phyloP scores from a whole-genome alignment of 306 rosid genomes.

The Neltuma alba region DNA sequence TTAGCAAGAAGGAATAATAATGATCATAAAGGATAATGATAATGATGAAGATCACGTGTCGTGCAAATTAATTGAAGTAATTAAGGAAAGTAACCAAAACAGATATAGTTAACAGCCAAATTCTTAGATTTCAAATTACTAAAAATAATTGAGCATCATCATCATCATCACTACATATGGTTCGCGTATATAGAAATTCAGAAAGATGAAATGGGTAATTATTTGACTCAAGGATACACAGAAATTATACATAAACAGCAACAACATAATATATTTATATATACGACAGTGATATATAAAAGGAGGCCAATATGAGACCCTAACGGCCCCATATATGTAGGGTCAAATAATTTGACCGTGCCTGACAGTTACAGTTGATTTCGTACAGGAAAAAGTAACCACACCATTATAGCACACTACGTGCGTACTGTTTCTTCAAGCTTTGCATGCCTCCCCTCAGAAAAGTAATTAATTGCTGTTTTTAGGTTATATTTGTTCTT shows the following conservation, averaged over 20 bases:
- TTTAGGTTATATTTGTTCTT: background rate
- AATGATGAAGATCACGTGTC: background rate
- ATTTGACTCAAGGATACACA: slow-evolving; percentile 19
- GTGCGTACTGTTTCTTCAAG: background rate
- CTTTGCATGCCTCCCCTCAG: slow-evolving; percentile 24
- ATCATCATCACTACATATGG: background rate
- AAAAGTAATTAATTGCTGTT: slow-evolving; percentile 8
- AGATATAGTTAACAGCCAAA: background rate
- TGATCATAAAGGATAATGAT: no score
- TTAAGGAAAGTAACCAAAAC: background rate
- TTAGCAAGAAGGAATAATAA: background rate
- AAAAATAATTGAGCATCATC: background rate
- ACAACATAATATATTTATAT: background rate
- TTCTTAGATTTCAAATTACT: slow-evolving; percentile 1
- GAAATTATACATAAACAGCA: slow-evolving; percentile 3
- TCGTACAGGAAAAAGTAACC: slow-evolving; percentile 14
- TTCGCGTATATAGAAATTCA: background rate
- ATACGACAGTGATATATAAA: no score
- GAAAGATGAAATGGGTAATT: slow-evolving; percentile 19
- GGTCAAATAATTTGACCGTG: slow-evolving; percentile 11
- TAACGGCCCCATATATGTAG: no score
- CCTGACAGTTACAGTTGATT: background rate
- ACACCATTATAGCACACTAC: background rate
- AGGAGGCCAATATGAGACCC: background rate
- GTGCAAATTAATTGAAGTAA: background rate